A percentile compares a stretch with the other conserved stretches of the same genome.
These are phyloP conservation scores for Cucurbitaria berberidis DNA, from an alignment of 2,329 filamentous ascomycete species.

Conservation along the genomic window DNA sequence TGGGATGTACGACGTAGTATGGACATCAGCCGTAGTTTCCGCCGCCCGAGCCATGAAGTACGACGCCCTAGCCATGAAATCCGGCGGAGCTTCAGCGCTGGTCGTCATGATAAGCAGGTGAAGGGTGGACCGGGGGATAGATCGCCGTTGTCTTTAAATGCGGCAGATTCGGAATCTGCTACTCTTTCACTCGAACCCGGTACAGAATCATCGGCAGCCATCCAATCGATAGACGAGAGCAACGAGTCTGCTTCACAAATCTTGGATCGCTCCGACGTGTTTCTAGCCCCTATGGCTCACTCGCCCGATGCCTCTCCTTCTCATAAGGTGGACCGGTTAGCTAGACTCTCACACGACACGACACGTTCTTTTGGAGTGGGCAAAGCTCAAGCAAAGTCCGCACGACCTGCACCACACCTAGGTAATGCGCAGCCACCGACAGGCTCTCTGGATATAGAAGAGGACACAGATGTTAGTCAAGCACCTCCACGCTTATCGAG, in stretches of 20 bases:
- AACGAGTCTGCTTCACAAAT: constrained; percentile 89
- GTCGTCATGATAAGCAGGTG: constrained; percentile 60
- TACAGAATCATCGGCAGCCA: constrained; percentile 72
- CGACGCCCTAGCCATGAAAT: constrained; percentile 42
- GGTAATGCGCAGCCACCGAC: constrained; percentile 16
- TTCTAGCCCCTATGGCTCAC: constrained; percentile 75
- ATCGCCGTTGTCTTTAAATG: constrained; percentile 57
- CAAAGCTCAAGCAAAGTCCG: constrained; percentile 20
- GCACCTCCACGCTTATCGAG: constrained; percentile 42
- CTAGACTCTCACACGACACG: constrained; percentile 47
- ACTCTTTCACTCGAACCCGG: constrained; percentile 75
- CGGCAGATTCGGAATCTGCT: constrained; percentile 74
- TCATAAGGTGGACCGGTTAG: constrained; percentile 29
- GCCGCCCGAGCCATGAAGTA: constrained; percentile 37
- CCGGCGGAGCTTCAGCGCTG: constrained; percentile 68
- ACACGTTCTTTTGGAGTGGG: constrained; percentile 40
- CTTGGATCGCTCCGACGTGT: constrained; percentile 83
- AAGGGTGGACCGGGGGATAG: constrained; percentile 58
- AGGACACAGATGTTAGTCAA: constrained; percentile 37
- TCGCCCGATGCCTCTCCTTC: constrained; percentile 25
- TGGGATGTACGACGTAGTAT: constrained; percentile 49
- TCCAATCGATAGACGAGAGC: constrained; percentile 69
- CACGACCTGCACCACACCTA: constrained; percentile 15
- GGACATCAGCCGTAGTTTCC: constrained; percentile 61
- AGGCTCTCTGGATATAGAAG: constrained; percentile 27